A percentile compares a stretch with the other conserved stretches of the same genome.
phyloP scores from a whole-genome alignment of 1,284 basidiomycete species.

The Pseudozyma thailandica region DNA sequence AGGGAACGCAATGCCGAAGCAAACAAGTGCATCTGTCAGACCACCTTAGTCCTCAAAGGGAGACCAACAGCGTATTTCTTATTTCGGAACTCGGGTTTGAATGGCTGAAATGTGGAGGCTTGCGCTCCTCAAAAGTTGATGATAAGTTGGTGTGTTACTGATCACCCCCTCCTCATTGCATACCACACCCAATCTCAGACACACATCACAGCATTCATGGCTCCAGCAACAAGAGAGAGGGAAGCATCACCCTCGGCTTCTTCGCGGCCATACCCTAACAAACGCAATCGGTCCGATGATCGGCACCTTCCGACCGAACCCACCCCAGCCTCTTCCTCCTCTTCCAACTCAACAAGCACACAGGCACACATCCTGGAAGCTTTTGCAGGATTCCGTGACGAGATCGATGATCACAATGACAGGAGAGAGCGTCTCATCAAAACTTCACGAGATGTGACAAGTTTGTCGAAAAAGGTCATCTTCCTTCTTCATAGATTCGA shows the following conservation, averaged over 20 bases:
- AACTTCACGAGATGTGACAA: constrained; percentile 82
- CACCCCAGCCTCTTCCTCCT: constrained; percentile 5
- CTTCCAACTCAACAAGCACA: constrained; percentile 1
- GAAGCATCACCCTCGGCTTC: constrained; percentile 16
- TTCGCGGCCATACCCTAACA: constrained; percentile 16
- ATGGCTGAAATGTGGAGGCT: too few species aligned
- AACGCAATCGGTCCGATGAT: constrained; percentile 29
- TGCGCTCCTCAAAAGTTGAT: too few species aligned
- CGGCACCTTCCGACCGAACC: background rate
- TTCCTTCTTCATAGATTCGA: constrained; percentile 84
- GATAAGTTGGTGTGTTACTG: too few species aligned
- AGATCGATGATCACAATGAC: constrained; percentile 66
- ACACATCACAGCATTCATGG: constrained; percentile 3
- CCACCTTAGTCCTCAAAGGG: too few species aligned
- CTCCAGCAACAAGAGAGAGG: constrained; percentile 4
- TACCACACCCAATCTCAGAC: background rate
- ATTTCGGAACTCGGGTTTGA: too few species aligned
- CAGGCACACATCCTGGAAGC: constrained; percentile 10
- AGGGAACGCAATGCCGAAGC: too few species aligned
- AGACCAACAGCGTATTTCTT: too few species aligned
- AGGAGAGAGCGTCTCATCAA: constrained; percentile 81
- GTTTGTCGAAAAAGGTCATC: constrained; percentile 92
- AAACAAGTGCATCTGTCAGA: too few species aligned
- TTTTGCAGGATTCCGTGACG: constrained; percentile 56
- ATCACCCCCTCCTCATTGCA: too few species aligned